phyloP scores from a whole-genome alignment of 495 filamentous ascomycete species.

The Hypomontagnella submonticulosa region DNA sequence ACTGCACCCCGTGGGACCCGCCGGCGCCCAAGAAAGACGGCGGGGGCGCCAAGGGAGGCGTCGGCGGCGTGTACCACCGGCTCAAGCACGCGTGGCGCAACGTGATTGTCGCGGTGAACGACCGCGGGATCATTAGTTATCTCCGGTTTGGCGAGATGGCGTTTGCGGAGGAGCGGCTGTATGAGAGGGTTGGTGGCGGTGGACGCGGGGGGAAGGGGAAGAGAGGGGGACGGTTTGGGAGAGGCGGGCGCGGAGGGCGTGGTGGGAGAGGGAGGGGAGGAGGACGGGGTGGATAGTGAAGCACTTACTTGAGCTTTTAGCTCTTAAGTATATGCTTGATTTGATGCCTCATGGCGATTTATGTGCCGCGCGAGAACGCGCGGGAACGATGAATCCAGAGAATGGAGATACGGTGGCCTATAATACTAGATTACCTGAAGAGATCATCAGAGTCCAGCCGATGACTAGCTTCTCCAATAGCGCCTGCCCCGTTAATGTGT shows the following conservation, averaged over 20 bases:
- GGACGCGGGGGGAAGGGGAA: constrained; percentile 54
- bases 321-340: not conserved
- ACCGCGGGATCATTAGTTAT: constrained; percentile 90
- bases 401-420: too few relatives aligned
- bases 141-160: constrained; percentile 80
- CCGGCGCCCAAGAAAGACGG: constrained; percentile 63
- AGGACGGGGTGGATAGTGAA: not conserved
- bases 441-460: too few relatives aligned
- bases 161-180: constrained; percentile 81
- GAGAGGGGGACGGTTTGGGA: constrained; percentile 56
- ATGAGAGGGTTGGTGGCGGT: constrained; percentile 55
- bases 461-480: too few relatives aligned
- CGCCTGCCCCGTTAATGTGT: too few relatives aligned
- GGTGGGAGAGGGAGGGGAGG: constrained; percentile 31
- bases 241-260: constrained; percentile 52
- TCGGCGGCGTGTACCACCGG: constrained; percentile 66
- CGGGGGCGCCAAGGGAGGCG: constrained; percentile 9
- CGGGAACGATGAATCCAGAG: too few relatives aligned
- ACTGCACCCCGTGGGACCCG: constrained; percentile 69
- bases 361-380: too few relatives aligned
- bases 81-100: constrained; percentile 86
- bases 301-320: not conserved
- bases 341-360: not conserved
- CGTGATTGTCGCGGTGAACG: constrained; percentile 87
- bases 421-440: too few relatives aligned